A percentile compares a stretch with the other conserved stretches of the same genome.
Evolutionary conservation across 257 asterid genomes (phyloP).

Genomic region (Striga asiatica): DNA sequence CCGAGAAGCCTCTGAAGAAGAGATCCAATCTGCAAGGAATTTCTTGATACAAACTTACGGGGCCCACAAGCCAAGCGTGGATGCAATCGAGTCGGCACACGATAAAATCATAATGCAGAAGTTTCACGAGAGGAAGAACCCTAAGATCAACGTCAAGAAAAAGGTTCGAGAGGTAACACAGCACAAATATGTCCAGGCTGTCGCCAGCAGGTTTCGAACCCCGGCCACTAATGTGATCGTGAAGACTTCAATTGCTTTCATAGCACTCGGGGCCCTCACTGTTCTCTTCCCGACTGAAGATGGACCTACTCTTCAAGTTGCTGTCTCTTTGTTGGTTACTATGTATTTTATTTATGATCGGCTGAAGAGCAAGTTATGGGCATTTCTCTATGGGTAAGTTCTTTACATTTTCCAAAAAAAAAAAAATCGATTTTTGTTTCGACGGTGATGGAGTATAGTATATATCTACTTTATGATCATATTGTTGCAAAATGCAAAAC

Average conservation of each 20-base stretch:
- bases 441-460: too few relatives aligned
- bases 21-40: slow-evolving; percentile 82
- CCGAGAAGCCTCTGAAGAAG: slow-evolving; percentile 86
- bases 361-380: slow-evolving; percentile 62
- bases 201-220: slow-evolving; percentile 68
- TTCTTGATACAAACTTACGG: slow-evolving; percentile 73
- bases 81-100: slow-evolving; percentile 91
- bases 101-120: slow-evolving; percentile 93
- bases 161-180: slow-evolving; percentile 81
- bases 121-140: slow-evolving; percentile 83
- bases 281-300: slow-evolving; percentile 94
- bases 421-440: too few relatives aligned
- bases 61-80: slow-evolving; percentile 78
- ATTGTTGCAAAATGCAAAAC: too few relatives aligned
- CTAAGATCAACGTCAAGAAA: slow-evolving; percentile 79
- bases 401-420: neutral
- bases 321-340: slow-evolving; percentile 57
- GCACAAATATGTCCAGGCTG: slow-evolving; percentile 69
- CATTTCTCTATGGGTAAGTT: slow-evolving; percentile 82
- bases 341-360: slow-evolving; percentile 67
- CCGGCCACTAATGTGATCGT: slow-evolving; percentile 57
- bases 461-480: neutral
- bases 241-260: slow-evolving; percentile 66
- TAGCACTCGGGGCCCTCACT: slow-evolving; percentile 70
- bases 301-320: slow-evolving; percentile 97